Conservation (phyloP, 2,329 filamentous ascomycete genomes). For the Botrytis fabae region DNA sequence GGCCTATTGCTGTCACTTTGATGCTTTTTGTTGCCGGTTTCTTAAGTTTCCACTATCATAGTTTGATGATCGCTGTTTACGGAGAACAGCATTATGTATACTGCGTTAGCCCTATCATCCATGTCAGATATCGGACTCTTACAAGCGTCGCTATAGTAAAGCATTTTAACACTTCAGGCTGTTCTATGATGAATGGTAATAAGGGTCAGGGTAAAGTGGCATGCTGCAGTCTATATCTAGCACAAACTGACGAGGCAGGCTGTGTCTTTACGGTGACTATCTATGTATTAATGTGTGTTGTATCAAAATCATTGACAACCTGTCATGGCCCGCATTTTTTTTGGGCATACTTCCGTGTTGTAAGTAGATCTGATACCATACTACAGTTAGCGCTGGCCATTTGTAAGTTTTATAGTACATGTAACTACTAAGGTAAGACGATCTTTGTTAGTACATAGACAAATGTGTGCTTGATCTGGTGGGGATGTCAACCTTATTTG, state of each 20-base stretch:
- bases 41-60: background rate
- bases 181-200: background rate
- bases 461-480: background rate
- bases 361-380: background rate
- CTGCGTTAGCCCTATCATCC: background rate
- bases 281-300: background rate
- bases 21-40: background rate
- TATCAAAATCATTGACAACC: background rate
- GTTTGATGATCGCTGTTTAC: background rate
- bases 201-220: background rate
- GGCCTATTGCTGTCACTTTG: background rate
- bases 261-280: background rate
- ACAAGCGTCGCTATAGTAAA: background rate
- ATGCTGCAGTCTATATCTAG: background rate
- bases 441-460: background rate
- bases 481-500: background rate
- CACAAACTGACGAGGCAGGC: background rate
- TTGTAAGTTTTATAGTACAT: background rate
- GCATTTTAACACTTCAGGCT: background rate
- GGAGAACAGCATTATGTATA: background rate
- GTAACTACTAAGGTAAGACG: background rate
- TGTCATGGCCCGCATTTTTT: background rate
- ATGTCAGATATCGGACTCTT: background rate
- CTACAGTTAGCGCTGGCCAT: background rate
- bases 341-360: no score